Percentiles rank a stretch among this genome's conserved stretches.
Conservation (phyloP, 208 protist genomes). For the Acanthamoeba sp. region DNA sequence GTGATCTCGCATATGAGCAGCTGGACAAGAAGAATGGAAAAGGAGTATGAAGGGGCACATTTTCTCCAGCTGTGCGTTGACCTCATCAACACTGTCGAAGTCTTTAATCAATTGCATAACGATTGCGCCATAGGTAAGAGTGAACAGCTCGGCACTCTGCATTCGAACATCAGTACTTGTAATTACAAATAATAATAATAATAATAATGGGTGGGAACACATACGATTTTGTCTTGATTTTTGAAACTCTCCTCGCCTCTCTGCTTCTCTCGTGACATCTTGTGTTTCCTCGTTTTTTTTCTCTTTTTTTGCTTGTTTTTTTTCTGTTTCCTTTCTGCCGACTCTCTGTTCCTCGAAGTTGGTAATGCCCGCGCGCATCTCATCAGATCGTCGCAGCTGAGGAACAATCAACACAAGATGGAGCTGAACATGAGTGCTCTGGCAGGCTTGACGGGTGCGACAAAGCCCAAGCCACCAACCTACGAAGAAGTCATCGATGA, state of each 20-base stretch:
- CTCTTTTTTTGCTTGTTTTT: neutral
- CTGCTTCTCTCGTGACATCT: constrained; percentile 59
- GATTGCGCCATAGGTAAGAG: constrained; percentile 97
- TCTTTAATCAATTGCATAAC: constrained; percentile 97
- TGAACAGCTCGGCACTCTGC: constrained; percentile 97
- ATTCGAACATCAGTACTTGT: no score
- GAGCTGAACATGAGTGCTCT: neutral
- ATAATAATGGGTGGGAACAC: neutral
- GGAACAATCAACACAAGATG: neutral
- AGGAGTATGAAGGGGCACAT: constrained; percentile 85
- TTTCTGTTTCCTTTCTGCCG: neutral
- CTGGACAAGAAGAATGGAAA: neutral
- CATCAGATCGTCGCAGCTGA: neutral
- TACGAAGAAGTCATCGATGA: constrained; percentile 32
- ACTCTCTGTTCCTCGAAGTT: neutral
- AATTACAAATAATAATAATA: no score
- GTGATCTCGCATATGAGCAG: neutral
- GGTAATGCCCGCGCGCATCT: neutral
- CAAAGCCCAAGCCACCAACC: constrained; percentile 6
- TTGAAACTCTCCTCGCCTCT: constrained; percentile 68
- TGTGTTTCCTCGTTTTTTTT: neutral
- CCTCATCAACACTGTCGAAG: constrained; percentile 94
- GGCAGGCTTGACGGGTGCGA: neutral
- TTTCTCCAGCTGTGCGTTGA: constrained; percentile 96
- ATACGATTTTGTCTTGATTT: constrained; percentile 59